Evolutionary conservation across 257 asterid species (phyloP).

Genomic region (Fraxinus cuspidata): DNA sequence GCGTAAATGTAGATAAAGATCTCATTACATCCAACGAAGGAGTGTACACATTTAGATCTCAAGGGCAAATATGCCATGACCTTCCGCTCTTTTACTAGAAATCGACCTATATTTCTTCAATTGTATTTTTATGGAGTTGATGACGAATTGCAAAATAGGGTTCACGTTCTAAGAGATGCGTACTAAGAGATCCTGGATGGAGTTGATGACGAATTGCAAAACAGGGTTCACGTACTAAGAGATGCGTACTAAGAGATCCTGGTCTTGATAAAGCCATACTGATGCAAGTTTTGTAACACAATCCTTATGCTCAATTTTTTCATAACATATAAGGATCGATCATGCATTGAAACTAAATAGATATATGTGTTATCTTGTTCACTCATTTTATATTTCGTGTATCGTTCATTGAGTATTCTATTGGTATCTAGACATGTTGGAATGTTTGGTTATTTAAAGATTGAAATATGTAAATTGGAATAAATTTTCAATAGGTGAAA

Average conservation of each 20-base stretch:
- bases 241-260: background rate
- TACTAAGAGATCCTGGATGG: background rate
- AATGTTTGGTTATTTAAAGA: too few relatives aligned
- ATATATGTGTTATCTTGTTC: background rate
- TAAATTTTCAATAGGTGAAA: too few relatives aligned
- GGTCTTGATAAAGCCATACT: background rate
- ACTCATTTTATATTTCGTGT: too few relatives aligned
- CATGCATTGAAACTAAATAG: background rate
- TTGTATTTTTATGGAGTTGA: background rate
- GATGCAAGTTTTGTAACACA: background rate
- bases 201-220: background rate
- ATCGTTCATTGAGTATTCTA: too few relatives aligned
- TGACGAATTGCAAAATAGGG: background rate
- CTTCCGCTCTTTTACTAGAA: background rate
- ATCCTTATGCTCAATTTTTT: slow-evolving; percentile 3
- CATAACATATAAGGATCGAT: background rate
- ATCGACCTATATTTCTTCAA: too few relatives aligned
- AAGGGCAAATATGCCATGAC: background rate
- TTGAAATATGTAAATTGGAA: too few relatives aligned
- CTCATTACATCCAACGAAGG: background rate
- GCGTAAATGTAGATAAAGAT: background rate
- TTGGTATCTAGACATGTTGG: too few relatives aligned
- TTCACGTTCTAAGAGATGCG: background rate
- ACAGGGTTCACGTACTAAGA: background rate
- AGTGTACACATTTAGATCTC: slow-evolving; percentile 1